phyloP scores from a whole-genome alignment of 139 green algal genomes.

The Coelastrella sp. region DNA sequence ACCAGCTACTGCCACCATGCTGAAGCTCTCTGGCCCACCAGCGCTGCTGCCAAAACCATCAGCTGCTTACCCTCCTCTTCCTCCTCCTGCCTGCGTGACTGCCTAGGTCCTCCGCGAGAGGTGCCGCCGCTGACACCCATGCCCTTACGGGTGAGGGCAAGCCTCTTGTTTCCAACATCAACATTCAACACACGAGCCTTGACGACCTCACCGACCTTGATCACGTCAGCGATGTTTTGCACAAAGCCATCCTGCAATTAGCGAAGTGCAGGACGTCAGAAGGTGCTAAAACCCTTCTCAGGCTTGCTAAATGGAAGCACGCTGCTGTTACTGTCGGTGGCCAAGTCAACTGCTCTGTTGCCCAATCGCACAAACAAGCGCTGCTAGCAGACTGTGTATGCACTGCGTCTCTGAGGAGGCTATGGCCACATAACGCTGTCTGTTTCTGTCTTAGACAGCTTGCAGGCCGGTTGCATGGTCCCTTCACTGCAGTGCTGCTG shows the following conservation, averaged over 20 bases:
- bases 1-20: no score
- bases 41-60: not conserved
- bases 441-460: not conserved
- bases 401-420: no score
- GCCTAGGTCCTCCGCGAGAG: not conserved
- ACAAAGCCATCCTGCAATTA: slow-evolving; percentile 71
- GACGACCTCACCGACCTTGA: slow-evolving; percentile 59
- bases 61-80: slow-evolving; percentile 17
- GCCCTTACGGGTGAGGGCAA: slow-evolving; percentile 71
- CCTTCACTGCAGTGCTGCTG: not conserved
- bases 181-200: slow-evolving; percentile 70
- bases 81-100: slow-evolving; percentile 1
- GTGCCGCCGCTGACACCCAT: slow-evolving; percentile 7
- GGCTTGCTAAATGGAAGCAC: no score
- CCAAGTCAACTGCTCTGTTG: no score
- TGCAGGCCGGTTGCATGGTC: not conserved
- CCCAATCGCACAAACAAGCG: no score
- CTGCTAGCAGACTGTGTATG: no score
- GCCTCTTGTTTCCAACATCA: slow-evolving; percentile 59
- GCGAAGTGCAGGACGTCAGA: no score
- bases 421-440: not conserved
- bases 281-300: no score
- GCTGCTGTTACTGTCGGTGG: no score
- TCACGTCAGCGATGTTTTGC: slow-evolving; percentile 61
- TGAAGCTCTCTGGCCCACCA: no score